These are phyloP conservation scores for Liquidambar formosana DNA, from an alignment of 164 flowering plant genomes.

Conservation along the genomic window DNA sequence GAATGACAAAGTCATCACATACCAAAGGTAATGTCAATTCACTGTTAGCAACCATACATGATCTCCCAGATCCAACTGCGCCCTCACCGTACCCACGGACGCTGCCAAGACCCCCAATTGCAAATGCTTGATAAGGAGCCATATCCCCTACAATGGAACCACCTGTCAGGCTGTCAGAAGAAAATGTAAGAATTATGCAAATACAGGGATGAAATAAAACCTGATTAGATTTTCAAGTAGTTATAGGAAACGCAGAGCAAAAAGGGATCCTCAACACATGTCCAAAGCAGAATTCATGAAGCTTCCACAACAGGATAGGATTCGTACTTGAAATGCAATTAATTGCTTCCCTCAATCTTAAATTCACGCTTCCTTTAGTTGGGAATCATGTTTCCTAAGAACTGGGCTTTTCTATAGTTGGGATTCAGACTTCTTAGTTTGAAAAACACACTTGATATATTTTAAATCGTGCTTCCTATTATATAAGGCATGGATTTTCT, in stretches of 20 bases:
- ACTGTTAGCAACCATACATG: slow-evolving; percentile 78
- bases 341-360: neutral
- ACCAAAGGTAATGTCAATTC: slow-evolving; percentile 87
- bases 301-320: neutral
- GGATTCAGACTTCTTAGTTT: neutral
- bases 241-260: neutral
- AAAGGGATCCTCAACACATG: neutral
- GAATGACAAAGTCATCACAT: slow-evolving; percentile 20
- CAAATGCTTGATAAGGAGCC: slow-evolving; percentile 97
- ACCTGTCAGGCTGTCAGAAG: slow-evolving; percentile 71
- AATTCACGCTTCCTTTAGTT: neutral
- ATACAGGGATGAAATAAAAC: neutral
- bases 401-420: neutral
- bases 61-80: slow-evolving; percentile 90
- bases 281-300: neutral
- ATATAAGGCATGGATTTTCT: neutral
- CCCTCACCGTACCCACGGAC: slow-evolving; percentile 97
- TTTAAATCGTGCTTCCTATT: neutral
- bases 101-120: slow-evolving; percentile 87
- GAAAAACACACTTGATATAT: no score
- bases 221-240: neutral
- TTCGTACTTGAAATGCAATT: no score
- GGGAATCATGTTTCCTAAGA: neutral
- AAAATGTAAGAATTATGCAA: slow-evolving; percentile 22
- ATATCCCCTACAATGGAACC: slow-evolving; percentile 97